Base-by-base conservation (phyloP, 805 yeast species). In the Wickerhamomyces queroliae region DNA sequence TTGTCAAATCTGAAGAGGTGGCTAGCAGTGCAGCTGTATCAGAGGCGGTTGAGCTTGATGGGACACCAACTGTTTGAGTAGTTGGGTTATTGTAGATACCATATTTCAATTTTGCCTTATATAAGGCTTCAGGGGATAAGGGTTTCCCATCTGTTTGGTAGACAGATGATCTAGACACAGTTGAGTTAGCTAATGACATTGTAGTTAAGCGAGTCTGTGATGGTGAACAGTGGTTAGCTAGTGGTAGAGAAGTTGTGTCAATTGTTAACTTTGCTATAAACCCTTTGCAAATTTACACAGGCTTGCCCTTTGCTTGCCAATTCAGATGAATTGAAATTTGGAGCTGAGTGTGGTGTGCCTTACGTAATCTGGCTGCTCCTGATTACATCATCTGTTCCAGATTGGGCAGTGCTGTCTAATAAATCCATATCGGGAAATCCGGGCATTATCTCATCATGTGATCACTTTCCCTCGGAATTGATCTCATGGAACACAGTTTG, bases 1-100 rank as follows among this genome's bases (percentile, higher is more conserved):
- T 75, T 2, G 78, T 70, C 33, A 80, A 67, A 57, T 79, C 84
- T 2, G 83, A 63, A 11, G 79, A 74, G 7, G 85, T 75, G 2
- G 93, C 95, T 45, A 83, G 66, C 39, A 82, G 64, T 1, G 93
- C 93, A 36, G 95, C 91, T 6, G 83, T 76, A 55, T 80, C 88
- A 13, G 86, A 74, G 22, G 89, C 86, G 18, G 45, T 41, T 9
- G 57, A 50, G 31, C 75, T 69, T 42, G 80, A 70, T 44, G 75
- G 70, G 23, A 82, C 83, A n/a, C 91, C 90, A 6, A 78, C 62
- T 10, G 70, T 62, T 4, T 47, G 44, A 45, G 36, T 69, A 55
- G 61, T 76, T 35, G 75, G 83, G 47, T 70, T 64, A 34, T 67
- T 63, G 62, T 67, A 82, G 27, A 76, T 67, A 22, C 90, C 90